A percentile compares a stretch with the other conserved stretches of the same genome.
Conservation (phyloP, 768 basidiomycete genomes). For the Tylopilus vinaceipallidus region DNA sequence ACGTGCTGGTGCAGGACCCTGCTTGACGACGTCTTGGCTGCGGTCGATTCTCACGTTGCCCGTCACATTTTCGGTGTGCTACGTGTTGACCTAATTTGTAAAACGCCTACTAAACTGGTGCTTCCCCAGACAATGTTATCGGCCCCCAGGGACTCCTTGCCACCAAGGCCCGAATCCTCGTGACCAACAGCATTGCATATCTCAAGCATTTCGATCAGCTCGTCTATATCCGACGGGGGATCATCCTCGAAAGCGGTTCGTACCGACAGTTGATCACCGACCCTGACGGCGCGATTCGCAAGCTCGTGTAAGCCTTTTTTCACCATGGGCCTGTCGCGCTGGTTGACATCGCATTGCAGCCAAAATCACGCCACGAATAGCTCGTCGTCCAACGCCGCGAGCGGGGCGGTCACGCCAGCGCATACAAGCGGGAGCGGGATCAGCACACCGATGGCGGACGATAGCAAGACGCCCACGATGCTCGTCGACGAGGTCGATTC, state of each 20-base stretch:
- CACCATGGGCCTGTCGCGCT: neutral
- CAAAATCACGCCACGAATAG: constrained; percentile 46
- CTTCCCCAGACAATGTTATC: constrained; percentile 68
- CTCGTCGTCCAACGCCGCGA: constrained; percentile 41
- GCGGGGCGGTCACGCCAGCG: constrained; percentile 49
- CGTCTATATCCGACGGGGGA: constrained; percentile 73
- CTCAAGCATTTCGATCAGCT: constrained; percentile 75
- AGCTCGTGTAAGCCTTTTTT: constrained; percentile 62
- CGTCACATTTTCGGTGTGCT: constrained; percentile 74
- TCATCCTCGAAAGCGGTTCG: constrained; percentile 74
- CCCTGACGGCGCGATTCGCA: constrained; percentile 62
- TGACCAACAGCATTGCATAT: constrained; percentile 88
- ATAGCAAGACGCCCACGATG: constrained; percentile 22
- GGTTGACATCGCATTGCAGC: constrained; percentile 22
- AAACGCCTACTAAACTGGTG: constrained; percentile 1
- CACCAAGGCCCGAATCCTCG: constrained; percentile 79
- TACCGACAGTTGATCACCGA: constrained; percentile 61
- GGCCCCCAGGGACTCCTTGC: constrained; percentile 82
- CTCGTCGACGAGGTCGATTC: constrained; percentile 27
- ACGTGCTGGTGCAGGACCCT: constrained; percentile 47
- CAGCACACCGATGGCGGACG: constrained; percentile 19
- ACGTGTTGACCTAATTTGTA: neutral
- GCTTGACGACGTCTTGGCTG: constrained; percentile 87
- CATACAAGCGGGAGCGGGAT: constrained; percentile 25
- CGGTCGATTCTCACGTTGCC: constrained; percentile 84